Conservation (phyloP, 2,329 filamentous ascomycete genomes). For the Elsinoe necatrix region DNA sequence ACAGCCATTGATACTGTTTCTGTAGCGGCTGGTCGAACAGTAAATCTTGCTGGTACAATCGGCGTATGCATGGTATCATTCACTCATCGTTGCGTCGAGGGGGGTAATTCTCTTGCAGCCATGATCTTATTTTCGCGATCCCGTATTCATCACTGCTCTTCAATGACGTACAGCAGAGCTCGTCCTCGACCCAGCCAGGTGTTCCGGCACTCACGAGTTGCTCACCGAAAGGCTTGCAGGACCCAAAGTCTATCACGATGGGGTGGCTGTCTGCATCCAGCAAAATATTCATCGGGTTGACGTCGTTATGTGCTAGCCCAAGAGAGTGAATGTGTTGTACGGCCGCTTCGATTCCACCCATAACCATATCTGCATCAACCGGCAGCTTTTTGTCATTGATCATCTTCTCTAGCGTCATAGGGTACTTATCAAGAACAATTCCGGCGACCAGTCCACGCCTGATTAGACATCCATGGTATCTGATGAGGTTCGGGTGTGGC, state of each 20-base stretch:
- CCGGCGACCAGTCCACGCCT: slow-evolving; percentile 25
- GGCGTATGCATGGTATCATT: no score
- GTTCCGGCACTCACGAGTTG: slow-evolving; percentile 24
- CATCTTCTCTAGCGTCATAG: slow-evolving; percentile 23
- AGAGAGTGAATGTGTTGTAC: slow-evolving; percentile 31
- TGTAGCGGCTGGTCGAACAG: no score
- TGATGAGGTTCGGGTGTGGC: slow-evolving; percentile 26
- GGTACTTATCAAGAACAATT: slow-evolving; percentile 24
- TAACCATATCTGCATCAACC: slow-evolving; percentile 19
- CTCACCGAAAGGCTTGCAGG: slow-evolving; percentile 27
- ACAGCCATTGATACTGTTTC: no score
- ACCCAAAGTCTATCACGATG: slow-evolving; percentile 33
- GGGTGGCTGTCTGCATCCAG: slow-evolving; percentile 26
- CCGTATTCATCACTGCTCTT: slow-evolving; percentile 20
- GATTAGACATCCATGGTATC: slow-evolving; percentile 26
- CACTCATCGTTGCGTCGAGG: no score
- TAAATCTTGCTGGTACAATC: no score
- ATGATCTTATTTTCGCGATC: neutral
- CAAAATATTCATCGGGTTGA: slow-evolving; percentile 32
- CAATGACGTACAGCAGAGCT: slow-evolving; percentile 18
- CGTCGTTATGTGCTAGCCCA: slow-evolving; percentile 32
- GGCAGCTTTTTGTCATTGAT: slow-evolving; percentile 17
- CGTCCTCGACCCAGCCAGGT: slow-evolving; percentile 21
- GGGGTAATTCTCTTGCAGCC: neutral
- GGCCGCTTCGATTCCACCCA: slow-evolving; percentile 24